Percentiles rank a stretch among this genome's conserved stretches.
Evolutionary conservation across 2,329 filamentous ascomycete species (phyloP).

Genomic region (Hypoxylon sp.): DNA sequence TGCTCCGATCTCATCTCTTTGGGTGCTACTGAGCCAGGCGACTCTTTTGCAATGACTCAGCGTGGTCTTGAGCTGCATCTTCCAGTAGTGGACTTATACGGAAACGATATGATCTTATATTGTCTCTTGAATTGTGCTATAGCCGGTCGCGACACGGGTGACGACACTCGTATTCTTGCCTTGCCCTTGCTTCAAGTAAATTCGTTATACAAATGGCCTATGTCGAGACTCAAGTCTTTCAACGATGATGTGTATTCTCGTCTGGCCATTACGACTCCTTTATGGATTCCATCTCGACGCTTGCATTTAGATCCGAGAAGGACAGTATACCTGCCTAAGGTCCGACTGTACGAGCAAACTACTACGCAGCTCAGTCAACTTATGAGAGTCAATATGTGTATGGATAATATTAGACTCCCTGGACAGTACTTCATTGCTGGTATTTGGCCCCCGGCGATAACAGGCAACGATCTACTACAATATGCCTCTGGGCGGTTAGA

Average conservation of each 20-base stretch:
- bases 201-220: background rate
- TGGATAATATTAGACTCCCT: background rate
- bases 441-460: slow-evolving; percentile 13
- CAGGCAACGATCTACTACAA: slow-evolving; percentile 1
- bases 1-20: slow-evolving; percentile 12
- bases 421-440: slow-evolving; percentile 16
- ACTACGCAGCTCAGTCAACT: background rate
- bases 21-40: slow-evolving; percentile 11
- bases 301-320: background rate
- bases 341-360: slow-evolving; percentile 9
- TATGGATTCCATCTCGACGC: slow-evolving; percentile 2
- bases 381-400: slow-evolving; percentile 2
- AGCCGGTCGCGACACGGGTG: background rate
- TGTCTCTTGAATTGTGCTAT: slow-evolving; percentile 13
- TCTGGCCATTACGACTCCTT: background rate
- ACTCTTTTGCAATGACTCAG: slow-evolving; percentile 20
- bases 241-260: slow-evolving; percentile 7
- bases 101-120: background rate
- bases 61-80: slow-evolving; percentile 14
- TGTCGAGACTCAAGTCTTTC: background rate
- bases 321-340: slow-evolving; percentile 11
- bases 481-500: background rate
- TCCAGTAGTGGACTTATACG: background rate
- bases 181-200: slow-evolving; percentile 5
- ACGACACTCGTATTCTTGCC: background rate